Conservation (phyloP, 148 eudicot species). For the Arbutus unedo region DNA sequence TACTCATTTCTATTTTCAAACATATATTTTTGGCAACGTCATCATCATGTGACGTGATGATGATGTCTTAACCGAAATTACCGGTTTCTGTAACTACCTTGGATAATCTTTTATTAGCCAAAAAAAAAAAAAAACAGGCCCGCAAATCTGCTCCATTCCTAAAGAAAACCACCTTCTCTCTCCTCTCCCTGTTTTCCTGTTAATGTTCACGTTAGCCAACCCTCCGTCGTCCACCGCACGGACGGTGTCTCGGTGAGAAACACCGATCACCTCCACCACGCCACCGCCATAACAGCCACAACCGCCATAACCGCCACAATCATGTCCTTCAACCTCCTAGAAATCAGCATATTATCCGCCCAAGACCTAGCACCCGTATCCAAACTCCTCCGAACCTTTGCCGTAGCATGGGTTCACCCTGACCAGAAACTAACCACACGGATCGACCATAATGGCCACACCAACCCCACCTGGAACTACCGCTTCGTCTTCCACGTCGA, state of each 20-base stretch:
- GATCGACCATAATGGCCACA: conserved; percentile 35
- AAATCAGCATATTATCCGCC: conserved; percentile 32
- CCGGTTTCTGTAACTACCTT: neutral
- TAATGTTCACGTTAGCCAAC: neutral
- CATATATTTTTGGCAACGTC: too few species aligned
- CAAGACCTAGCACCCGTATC: conserved; percentile 37
- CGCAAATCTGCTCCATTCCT: neutral
- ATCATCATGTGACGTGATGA: too few species aligned
- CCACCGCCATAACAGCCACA: neutral
- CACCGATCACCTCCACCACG: neutral
- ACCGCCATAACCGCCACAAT: neutral
- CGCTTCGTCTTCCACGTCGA: conserved; percentile 27
- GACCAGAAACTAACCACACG: conserved; percentile 31
- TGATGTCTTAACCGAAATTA: too few species aligned
- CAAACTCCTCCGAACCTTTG: conserved; percentile 34
- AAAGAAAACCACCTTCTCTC: neutral
- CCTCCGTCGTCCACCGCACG: neutral
- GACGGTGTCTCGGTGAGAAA: neutral
- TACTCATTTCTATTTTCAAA: too few species aligned
- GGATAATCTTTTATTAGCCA: neutral
- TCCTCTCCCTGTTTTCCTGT: neutral
- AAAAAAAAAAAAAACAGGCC: neutral
- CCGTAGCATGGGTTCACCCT: conserved; percentile 30
- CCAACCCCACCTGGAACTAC: conserved; percentile 41
- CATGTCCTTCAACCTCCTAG: conserved; percentile 22